Conservation (phyloP, 2,329 filamentous ascomycete genomes). For the Corynespora cassiicola region DNA sequence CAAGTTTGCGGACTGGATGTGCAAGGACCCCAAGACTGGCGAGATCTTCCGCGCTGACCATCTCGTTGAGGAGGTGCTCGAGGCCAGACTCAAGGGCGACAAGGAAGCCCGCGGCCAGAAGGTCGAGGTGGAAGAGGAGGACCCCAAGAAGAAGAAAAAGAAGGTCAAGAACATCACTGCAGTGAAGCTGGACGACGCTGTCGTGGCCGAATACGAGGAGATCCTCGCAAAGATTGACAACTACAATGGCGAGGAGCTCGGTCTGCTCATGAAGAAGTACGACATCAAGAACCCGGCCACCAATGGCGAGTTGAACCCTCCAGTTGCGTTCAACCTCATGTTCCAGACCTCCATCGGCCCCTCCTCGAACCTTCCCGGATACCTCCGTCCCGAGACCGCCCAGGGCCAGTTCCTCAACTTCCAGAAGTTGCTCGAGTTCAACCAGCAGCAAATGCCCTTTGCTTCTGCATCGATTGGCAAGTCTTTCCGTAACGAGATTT, state of each 20-base stretch:
- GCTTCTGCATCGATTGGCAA: constrained; percentile 97
- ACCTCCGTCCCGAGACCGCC: constrained; percentile 78
- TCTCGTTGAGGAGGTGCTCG: constrained; percentile 92
- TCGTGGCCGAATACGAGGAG: constrained; percentile 90
- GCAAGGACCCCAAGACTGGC: constrained; percentile 96
- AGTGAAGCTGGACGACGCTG: constrained; percentile 84
- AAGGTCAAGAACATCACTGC: constrained; percentile 67
- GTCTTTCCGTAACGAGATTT: constrained; percentile 98
- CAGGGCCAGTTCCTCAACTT: constrained; percentile 99
- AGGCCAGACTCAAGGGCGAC: constrained; percentile 84
- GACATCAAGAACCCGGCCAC: constrained; percentile 88
- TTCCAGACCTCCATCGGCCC: constrained; percentile 96
- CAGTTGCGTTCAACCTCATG: constrained; percentile 97
- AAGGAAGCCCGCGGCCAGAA: constrained; percentile 89
- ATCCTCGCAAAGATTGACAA: constrained; percentile 94
- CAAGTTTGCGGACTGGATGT: constrained; percentile 99
- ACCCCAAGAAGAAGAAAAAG: constrained; percentile 88
- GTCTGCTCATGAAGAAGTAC: constrained; percentile 84
- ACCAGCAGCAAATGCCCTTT: constrained; percentile 94
- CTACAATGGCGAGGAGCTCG: constrained; percentile 86
- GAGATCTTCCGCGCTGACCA: constrained; percentile 97
- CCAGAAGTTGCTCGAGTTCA: constrained; percentile 93
- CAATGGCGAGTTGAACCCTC: constrained; percentile 76
- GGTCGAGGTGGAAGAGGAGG: constrained; percentile 76
- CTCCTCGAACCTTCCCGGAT: constrained; percentile 79